These are phyloP conservation scores for Silene uniflora DNA, from an alignment of 148 eudicot species.

Conservation along the genomic window DNA sequence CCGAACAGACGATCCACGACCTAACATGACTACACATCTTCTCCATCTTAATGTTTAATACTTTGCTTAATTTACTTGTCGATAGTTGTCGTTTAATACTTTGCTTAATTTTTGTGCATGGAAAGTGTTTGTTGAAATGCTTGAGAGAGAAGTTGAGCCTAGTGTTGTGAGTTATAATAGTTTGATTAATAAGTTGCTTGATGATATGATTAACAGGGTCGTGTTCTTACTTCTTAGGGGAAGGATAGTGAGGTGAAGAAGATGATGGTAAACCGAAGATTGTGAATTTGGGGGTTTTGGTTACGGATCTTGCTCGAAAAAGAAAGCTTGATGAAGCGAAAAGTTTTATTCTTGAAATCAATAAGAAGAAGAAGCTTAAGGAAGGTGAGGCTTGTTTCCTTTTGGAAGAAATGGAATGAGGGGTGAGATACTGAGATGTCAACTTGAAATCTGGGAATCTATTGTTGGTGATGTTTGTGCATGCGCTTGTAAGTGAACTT, in stretches of 20 bases:
- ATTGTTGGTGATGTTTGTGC: constrained; percentile 43
- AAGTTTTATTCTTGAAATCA: constrained; percentile 65
- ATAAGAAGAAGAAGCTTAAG: constrained; percentile 62
- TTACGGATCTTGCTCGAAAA: constrained; percentile 55
- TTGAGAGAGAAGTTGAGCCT: no score
- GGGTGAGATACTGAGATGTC: constrained; percentile 67
- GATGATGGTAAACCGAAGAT: constrained; percentile 64
- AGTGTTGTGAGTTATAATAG: no score
- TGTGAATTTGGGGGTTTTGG: constrained; percentile 74
- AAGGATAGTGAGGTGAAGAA: constrained; percentile 69
- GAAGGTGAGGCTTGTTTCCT: constrained; percentile 50
- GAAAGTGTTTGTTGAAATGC: no score
- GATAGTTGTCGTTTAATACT: no score
- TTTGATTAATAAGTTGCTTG: constrained; percentile 50
- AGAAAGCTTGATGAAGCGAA: constrained; percentile 70
- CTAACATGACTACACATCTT: no score
- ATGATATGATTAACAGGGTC: constrained; percentile 45
- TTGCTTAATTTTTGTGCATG: no score
- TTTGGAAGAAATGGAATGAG: constrained; percentile 52
- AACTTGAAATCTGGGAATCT: constrained; percentile 67
- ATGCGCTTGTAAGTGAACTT: constrained; percentile 38
- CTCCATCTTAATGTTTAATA: no score
- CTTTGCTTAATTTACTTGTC: no score
- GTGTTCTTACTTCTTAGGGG: constrained; percentile 50
- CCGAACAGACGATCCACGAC: no score